phyloP scores from a whole-genome alignment of 192 early-diverging fungal species.

The Coemansia sp. region DNA sequence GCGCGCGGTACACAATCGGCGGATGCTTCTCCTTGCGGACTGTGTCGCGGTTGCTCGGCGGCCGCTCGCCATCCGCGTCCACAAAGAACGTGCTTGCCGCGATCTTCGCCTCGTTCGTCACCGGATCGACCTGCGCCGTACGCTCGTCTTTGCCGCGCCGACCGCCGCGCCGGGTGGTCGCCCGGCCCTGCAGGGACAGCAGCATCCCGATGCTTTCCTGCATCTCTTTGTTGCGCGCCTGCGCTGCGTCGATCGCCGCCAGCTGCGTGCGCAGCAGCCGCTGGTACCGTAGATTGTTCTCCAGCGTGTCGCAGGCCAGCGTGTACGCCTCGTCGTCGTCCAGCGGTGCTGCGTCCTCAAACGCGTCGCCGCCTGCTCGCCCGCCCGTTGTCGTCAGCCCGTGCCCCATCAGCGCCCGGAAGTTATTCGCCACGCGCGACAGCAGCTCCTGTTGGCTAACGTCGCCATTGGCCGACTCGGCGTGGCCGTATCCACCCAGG shows the following conservation, averaged over 20 bases:
- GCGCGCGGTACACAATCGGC: slow-evolving; percentile 46
- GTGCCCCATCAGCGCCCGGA: slow-evolving; percentile 40
- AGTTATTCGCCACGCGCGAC: slow-evolving; percentile 45
- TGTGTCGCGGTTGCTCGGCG: slow-evolving; percentile 53
- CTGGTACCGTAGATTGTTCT: slow-evolving; percentile 52
- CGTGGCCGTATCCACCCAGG: not conserved
- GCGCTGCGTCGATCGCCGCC: slow-evolving; percentile 51
- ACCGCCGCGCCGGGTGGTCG: slow-evolving; percentile 31
- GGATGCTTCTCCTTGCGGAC: slow-evolving; percentile 48
- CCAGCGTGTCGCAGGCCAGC: slow-evolving; percentile 49
- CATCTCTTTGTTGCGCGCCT: slow-evolving; percentile 46
- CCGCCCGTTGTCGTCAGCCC: slow-evolving; percentile 20
- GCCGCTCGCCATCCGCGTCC: slow-evolving; percentile 35
- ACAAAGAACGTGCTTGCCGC: slow-evolving; percentile 32
- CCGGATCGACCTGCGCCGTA: slow-evolving; percentile 26
- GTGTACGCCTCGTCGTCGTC: slow-evolving; percentile 39
- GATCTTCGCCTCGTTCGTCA: slow-evolving; percentile 30
- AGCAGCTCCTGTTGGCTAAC: slow-evolving; percentile 29
- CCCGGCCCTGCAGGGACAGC: slow-evolving; percentile 43
- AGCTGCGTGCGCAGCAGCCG: slow-evolving; percentile 39
- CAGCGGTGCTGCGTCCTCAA: slow-evolving; percentile 10
- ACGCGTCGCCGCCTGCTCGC: slow-evolving; percentile 6
- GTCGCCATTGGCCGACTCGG: not conserved
- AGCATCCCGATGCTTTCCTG: slow-evolving; percentile 39
- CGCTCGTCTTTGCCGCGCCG: slow-evolving; percentile 28